Percentiles rank a stretch among this genome's conserved stretches.
phyloP scores from a whole-genome alignment of 2,329 filamentous ascomycete genomes.

The Phyllosticta capitalensis region DNA sequence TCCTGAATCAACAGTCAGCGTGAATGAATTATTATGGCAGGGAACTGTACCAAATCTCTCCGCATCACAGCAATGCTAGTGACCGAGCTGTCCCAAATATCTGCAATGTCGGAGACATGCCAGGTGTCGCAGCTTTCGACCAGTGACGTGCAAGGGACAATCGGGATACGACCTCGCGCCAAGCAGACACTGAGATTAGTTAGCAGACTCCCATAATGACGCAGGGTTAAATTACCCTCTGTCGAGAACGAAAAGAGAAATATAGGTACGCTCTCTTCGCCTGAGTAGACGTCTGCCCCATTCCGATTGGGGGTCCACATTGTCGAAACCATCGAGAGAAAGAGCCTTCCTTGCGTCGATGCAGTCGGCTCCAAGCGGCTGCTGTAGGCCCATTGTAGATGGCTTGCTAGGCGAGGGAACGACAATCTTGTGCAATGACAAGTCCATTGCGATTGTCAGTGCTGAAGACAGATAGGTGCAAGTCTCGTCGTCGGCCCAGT shows the following conservation, averaged over 20 bases:
- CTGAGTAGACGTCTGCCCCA: slow-evolving; percentile 53
- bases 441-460: slow-evolving; percentile 57
- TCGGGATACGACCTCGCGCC: slow-evolving; percentile 59
- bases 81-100: slow-evolving; percentile 60
- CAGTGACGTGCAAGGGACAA: slow-evolving; percentile 55
- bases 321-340: slow-evolving; percentile 56
- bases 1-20: background rate
- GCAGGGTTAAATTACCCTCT: slow-evolving; percentile 38
- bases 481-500: slow-evolving; percentile 64
- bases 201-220: background rate
- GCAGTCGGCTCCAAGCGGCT: slow-evolving; percentile 55
- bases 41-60: slow-evolving; percentile 44
- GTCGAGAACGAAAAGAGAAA: slow-evolving; percentile 63
- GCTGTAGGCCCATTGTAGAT: slow-evolving; percentile 37
- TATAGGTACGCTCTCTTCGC: slow-evolving; percentile 59
- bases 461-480: slow-evolving; percentile 63
- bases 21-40: slow-evolving; percentile 33
- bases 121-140: slow-evolving; percentile 60
- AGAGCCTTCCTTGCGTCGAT: slow-evolving; percentile 58
- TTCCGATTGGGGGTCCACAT: slow-evolving; percentile 52
- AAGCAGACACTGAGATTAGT: slow-evolving; percentile 46
- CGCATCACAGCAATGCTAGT: slow-evolving; percentile 62
- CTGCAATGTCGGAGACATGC: slow-evolving; percentile 55
- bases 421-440: slow-evolving; percentile 62
- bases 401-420: slow-evolving; percentile 40